A percentile compares a stretch with the other conserved stretches of the same genome.
These are phyloP conservation scores for Solidago caesia DNA, from an alignment of 129 eudicot species.

Conservation along the genomic window DNA sequence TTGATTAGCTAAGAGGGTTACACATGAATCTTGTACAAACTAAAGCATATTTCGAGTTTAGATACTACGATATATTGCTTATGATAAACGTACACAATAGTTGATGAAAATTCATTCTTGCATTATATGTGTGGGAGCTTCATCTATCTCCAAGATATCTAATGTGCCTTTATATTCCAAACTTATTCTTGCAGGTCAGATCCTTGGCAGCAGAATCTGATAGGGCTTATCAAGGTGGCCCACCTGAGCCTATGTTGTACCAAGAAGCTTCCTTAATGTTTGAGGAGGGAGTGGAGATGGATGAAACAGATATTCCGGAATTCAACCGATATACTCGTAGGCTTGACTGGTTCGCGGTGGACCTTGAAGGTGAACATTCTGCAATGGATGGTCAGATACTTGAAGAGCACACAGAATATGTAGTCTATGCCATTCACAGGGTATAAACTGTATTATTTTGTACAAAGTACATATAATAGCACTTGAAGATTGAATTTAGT, in stretches of 20 bases:
- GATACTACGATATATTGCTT: not conserved
- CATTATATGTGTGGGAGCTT: constrained; percentile 12
- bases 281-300: constrained; percentile 49
- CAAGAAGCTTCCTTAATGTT: constrained; percentile 56
- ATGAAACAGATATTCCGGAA: constrained; percentile 38
- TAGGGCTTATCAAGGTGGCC: constrained; percentile 90
- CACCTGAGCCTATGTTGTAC: constrained; percentile 67
- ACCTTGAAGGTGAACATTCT: constrained; percentile 99
- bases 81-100: no score
- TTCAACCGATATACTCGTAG: constrained; percentile 55
- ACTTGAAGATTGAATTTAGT: constrained; percentile 13
- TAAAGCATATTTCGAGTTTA: not conserved
- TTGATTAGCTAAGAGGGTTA: not conserved
- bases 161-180: not conserved
- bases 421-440: constrained; percentile 94
- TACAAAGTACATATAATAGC: constrained; percentile 22
- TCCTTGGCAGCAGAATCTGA: constrained; percentile 94
- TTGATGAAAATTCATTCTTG: not conserved
- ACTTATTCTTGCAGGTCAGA: constrained; percentile 61
- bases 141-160: constrained; percentile 20
- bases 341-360: constrained; percentile 99
- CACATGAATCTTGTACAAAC: not conserved
- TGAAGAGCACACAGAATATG: constrained; percentile 96
- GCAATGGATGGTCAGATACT: constrained; percentile 99
- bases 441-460: constrained; percentile 46